Conservation (phyloP, 169 alveolate species). For the Plasmodium fragile region DNA sequence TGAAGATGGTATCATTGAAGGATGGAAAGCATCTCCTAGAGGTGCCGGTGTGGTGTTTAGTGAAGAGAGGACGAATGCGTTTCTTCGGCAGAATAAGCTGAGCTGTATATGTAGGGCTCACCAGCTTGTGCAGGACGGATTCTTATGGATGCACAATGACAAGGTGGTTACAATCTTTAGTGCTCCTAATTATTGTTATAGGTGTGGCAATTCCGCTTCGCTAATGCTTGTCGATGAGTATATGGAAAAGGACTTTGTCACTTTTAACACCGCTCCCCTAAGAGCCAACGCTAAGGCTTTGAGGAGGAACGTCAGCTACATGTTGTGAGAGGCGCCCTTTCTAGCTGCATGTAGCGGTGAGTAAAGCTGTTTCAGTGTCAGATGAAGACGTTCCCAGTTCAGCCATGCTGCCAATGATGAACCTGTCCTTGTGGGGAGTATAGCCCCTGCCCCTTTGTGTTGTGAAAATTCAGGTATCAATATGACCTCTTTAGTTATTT, state of each 20-base stretch:
- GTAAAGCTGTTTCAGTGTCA: background rate
- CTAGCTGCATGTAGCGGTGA: background rate
- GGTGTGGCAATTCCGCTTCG: conserved; percentile 96
- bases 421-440: background rate
- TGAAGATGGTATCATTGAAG: conserved; percentile 85
- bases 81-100: conserved; percentile 93
- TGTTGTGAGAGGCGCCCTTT: background rate
- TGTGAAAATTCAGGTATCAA: background rate
- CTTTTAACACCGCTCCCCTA: conserved; percentile 92
- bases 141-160: conserved; percentile 92
- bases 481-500: background rate
- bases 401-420: background rate
- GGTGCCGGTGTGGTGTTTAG: conserved; percentile 99
- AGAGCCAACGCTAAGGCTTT: conserved; percentile 67
- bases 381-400: background rate
- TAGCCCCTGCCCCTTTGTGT: background rate
- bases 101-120: conserved; percentile 97
- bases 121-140: conserved; percentile 96
- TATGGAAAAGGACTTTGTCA: conserved; percentile 89
- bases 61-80: conserved; percentile 93
- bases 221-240: conserved; percentile 96
- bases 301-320: conserved; percentile 37
- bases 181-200: conserved; percentile 97
- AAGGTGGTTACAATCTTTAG: conserved; percentile 95
- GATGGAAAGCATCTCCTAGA: conserved; percentile 97